Evolutionary conservation across 169 alveolate species (phyloP), one percentile per base, ranked within the genome.

Genomic region (Eimeria maxima): DNA sequence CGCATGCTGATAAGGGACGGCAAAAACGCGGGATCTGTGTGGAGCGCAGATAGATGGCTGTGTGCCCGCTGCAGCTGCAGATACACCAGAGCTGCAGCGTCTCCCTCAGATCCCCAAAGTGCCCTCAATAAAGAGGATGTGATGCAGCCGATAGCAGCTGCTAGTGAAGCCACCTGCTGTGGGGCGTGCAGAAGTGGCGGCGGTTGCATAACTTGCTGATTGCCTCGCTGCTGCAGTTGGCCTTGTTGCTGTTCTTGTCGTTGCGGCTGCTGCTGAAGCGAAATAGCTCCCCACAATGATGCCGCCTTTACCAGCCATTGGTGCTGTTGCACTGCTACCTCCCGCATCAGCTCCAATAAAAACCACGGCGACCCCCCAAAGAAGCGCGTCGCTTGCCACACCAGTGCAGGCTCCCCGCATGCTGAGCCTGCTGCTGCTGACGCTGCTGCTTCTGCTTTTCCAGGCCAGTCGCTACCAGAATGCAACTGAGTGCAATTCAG

Each of bases 11-110:
- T 55, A 84, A 84, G 92, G 44, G 76, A n/a, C 18, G 73, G 78
- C 92, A 53, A 18, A 1, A 55, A 22, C 24, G 57, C 44, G 8
- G 78, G 92, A 20, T 84, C 55, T 55, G 92, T 78, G 38, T 57
- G 92, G n/a, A 84, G 92, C 42, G 92, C 29, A 55, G 92, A 44
- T 44, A 84, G 33, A 53, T 33, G 78, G 16, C 53, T 50, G 78
- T 84, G 92, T 16, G 92, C 76, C 33, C 67, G 92, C 76, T 84
- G 92, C 92, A 84, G 78, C 78, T 84, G 92, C 73, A 84, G 92
- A 33, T 44, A 84, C 44, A 84, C 78, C 57, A 84, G 76, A 50
- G 92, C 92, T 33, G 78, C 92, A 57, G 92, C 78, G 29, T 50
- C 57, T 33, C 76, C 92, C n/a, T 84, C 78, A 22, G 33, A 14